Base-by-base conservation (phyloP, 352 stramenopile genomes). In the Globisporangium nodosum region DNA sequence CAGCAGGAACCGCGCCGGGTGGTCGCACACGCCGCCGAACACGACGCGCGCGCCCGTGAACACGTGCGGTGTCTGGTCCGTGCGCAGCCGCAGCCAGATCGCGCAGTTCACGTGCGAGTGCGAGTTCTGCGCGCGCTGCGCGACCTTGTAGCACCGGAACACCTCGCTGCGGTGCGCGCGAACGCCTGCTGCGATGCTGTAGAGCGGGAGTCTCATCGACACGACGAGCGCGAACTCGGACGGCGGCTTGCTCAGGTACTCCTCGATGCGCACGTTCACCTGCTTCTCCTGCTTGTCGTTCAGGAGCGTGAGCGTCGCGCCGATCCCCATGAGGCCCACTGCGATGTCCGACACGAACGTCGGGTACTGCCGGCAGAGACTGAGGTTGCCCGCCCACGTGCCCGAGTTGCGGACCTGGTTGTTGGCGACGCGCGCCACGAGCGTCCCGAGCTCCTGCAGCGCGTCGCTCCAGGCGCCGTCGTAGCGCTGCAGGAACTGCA, bases 401-500 rank as follows among this genome's bases (percentile, higher is more conserved):
- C 57, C 57, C 12, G 57, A 52, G 21, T 63, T 87, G 27, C 80
- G 73, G 33, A 90, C 77, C 53, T 89, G 79, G 37, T 81, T 74
- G 63, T 87, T 86, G 16, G 77, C 79, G 1, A 89, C 68, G 12
- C 73, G 61, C 11, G 56, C 21, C 8, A 89, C 21, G 18, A 87
- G 66, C 16, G 53, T 63, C 16, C 68, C 62, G n/a, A 81, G 70
- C 55, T 77, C 68, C 6, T 50, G 54, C 24, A 85, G 52, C 0
- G 45, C 20, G 13, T 49, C 35, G 31, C 50, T 94, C 66, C 97
- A 97, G 1, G 77, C 74, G 16, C 86, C 67, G 6, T 77, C 74
- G 59, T 94, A 85, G 58, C 88, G 69, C 13, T 77, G 70, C 1
- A 98, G 72, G 30, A 99, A 65, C 57, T 95, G 82, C 2, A 75